Conservation (phyloP, 176 grass and related monocot species). For the Tillandsia fasciculata region DNA sequence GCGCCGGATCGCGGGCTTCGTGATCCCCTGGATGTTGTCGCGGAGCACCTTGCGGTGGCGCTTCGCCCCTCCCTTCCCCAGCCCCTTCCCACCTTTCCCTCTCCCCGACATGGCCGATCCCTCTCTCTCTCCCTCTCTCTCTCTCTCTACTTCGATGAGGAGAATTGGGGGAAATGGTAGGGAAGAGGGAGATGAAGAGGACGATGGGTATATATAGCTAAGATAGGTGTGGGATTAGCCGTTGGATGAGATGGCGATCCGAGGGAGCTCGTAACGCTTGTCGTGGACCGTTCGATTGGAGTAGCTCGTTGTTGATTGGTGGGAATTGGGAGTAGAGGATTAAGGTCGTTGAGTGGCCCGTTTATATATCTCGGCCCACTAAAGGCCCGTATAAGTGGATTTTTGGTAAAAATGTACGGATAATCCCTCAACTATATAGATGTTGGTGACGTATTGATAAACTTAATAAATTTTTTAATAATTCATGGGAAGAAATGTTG, state of each 20-base stretch:
- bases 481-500: too few species aligned
- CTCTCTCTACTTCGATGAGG: neutral
- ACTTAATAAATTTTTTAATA: too few species aligned
- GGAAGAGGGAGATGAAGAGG: neutral
- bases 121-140: neutral
- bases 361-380: too few species aligned
- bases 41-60: conserved; percentile 24
- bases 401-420: too few species aligned
- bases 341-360: neutral
- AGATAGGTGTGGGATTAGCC: neutral
- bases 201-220: neutral
- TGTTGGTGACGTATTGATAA: too few species aligned
- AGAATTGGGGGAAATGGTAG: neutral
- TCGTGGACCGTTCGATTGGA: neutral
- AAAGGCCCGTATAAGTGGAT: too few species aligned
- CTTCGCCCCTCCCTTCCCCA: conserved; percentile 25
- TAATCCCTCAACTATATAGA: too few species aligned
- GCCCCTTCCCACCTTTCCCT: conserved; percentile 23
- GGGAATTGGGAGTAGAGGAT: neutral
- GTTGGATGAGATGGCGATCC: neutral
- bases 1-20: conserved; percentile 25
- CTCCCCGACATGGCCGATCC: conserved; percentile 14
- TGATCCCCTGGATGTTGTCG: conserved; percentile 25
- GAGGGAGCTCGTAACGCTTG: neutral
- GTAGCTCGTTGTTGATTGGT: neutral